These are phyloP conservation scores for Boletus rubescentipes DNA, from an alignment of 768 basidiomycete genomes.

Conservation along the genomic window DNA sequence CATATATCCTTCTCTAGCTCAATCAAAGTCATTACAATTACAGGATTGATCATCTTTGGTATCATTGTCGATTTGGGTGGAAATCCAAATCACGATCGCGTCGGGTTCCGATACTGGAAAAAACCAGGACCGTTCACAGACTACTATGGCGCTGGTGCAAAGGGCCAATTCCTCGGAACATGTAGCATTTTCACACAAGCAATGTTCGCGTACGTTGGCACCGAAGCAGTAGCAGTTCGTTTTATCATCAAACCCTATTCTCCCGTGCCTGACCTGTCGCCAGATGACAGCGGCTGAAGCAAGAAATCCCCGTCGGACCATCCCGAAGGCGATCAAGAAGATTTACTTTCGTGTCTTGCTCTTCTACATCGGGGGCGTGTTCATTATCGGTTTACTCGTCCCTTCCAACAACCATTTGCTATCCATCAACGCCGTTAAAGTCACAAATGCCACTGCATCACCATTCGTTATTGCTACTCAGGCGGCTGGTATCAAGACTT, in stretches of 20 bases:
- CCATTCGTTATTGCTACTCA: slow-evolving; percentile 2
- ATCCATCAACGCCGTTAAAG: slow-evolving; percentile 1
- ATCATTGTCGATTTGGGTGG: slow-evolving; percentile 7
- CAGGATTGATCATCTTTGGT: slow-evolving; percentile 1
- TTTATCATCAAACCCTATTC: not conserved
- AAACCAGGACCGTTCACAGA: slow-evolving; percentile 19
- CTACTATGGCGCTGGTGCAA: not conserved
- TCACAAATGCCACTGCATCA: slow-evolving; percentile 15
- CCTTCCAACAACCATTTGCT: slow-evolving; percentile 20
- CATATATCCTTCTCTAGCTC: not conserved
- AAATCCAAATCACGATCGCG: not conserved
- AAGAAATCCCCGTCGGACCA: slow-evolving; percentile 4
- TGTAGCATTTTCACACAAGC: slow-evolving; percentile 2
- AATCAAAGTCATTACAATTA: not conserved
- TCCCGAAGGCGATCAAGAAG: slow-evolving; percentile 1
- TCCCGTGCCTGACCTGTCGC: not conserved
- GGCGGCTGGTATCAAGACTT: not conserved
- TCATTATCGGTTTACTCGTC: slow-evolving; percentile 5
- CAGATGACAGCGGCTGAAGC: slow-evolving; percentile 7
- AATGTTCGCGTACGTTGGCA: slow-evolving; percentile 1
- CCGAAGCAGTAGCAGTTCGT: slow-evolving; percentile 6
- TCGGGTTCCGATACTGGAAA: slow-evolving; percentile 41
- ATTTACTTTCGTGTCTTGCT: slow-evolving; percentile 2
- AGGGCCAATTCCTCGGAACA: slow-evolving; percentile 3
- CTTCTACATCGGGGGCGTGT: slow-evolving; percentile 5